Base-by-base conservation (phyloP, 306 rosid species). In the Gastrolobium villosum region DNA sequence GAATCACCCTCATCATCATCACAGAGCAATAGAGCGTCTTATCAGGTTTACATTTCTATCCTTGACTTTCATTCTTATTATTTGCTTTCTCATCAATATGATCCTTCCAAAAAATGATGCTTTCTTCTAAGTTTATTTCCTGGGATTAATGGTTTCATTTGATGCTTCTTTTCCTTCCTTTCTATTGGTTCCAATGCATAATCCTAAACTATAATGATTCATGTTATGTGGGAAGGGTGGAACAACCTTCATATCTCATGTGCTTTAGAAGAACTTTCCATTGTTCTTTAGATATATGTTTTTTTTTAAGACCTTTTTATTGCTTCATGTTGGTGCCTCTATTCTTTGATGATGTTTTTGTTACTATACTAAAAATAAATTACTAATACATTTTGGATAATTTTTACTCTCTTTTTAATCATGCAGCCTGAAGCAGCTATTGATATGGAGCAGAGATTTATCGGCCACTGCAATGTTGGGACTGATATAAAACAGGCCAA, bases 401-500 rank as follows among this genome's bases (percentile, higher is more conserved):
- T 34, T 50, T 46, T 44, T 37, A 30, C 9, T 5, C 44, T 65
- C 14, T 44, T 79, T 48, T 83, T 69, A 62, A 74, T 72, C 43
- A 65, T 84, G 91, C 95, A 95, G 99, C 91, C 99, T 3, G 94
- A 87, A 79, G 84, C 90, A 37, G 96, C 75, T 62, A 82, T 95
- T 86, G 99, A 95, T 84, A 89, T 95, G 99, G 90, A 91, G 83
- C 95, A 79, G 75, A 95, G 99, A 90, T 95, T 82, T 81, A 82
- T 87, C 77, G 99, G 99, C 61, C 99, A 95, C 65, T 93, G 98
- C 81, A 95, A 95, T 78, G 83, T 90, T 74, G 99, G 99, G 78
- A 95, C 99, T 66, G 99, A 95, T 82, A 95, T 95, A 78, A 95
- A 95, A 70, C 99, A 95, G 76, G 99, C 99, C 72, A 95, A 72